phyloP scores from a whole-genome alignment of 139 green algal species.

The Coccomyxa sp. region DNA sequence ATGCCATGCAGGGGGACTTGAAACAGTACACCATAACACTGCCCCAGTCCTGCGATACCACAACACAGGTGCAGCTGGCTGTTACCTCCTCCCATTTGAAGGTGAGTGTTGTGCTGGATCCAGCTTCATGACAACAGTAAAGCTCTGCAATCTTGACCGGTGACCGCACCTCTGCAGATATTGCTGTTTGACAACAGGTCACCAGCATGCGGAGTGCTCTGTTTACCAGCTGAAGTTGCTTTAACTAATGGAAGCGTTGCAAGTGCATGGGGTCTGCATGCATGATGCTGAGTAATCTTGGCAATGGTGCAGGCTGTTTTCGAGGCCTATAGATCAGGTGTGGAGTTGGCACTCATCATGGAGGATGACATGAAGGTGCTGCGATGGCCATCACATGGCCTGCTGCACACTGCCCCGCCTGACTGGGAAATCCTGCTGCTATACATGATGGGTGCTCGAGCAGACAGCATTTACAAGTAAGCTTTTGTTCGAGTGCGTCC shows the following conservation, averaged over 20 bases:
- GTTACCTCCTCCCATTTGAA: not conserved
- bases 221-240: not conserved
- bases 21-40: not conserved
- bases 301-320: not conserved
- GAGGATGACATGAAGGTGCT: constrained; percentile 2
- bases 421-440: not conserved
- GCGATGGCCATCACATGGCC: not conserved
- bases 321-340: not conserved
- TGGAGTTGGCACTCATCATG: not conserved
- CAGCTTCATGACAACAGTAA: not conserved
- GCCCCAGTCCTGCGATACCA: not conserved
- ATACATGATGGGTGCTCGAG: not conserved
- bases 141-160: not conserved
- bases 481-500: not conserved
- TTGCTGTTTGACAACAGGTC: not conserved
- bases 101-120: not conserved
- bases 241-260: not conserved
- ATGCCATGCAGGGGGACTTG: not conserved
- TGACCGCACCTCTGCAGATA: not conserved
- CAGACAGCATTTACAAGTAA: not conserved
- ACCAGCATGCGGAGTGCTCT: not conserved
- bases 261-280: not conserved
- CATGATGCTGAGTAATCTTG: not conserved
- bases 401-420: not conserved
- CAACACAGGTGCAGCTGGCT: not conserved